Conservation (phyloP, 768 basidiomycete species). For the Sutorius australiensis region DNA sequence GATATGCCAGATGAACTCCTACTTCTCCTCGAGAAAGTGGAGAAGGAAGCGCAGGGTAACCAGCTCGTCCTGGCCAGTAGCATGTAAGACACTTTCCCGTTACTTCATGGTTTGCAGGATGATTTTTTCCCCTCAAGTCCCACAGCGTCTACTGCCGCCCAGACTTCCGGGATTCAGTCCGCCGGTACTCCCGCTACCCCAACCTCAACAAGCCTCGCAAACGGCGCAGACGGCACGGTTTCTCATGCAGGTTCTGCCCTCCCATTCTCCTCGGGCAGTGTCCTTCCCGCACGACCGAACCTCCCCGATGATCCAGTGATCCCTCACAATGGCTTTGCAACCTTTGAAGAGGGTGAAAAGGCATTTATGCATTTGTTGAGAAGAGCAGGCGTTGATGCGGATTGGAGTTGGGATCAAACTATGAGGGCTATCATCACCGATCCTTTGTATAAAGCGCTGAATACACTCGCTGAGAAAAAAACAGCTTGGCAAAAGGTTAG, state of each 20-base stretch:
- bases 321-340: slow-evolving; percentile 85
- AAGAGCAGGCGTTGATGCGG: slow-evolving; percentile 85
- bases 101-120: not conserved
- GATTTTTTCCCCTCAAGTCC: slow-evolving; percentile 16
- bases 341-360: slow-evolving; percentile 86
- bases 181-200: slow-evolving; percentile 39
- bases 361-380: slow-evolving; percentile 89
- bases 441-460: slow-evolving; percentile 92
- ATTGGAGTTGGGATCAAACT: slow-evolving; percentile 97
- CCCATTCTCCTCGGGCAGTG: slow-evolving; percentile 57
- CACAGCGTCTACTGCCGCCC: slow-evolving; percentile 41
- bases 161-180: slow-evolving; percentile 41
- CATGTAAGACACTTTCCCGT: slow-evolving; percentile 16
- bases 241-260: slow-evolving; percentile 53
- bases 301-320: slow-evolving; percentile 85
- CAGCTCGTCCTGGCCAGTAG: slow-evolving; percentile 34
- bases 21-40: slow-evolving; percentile 79
- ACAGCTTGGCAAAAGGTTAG: slow-evolving; percentile 87
- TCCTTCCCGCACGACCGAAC: slow-evolving; percentile 71
- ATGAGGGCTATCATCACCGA: slow-evolving; percentile 99
- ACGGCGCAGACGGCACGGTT: slow-evolving; percentile 43
- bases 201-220: slow-evolving; percentile 40
- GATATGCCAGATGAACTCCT: slow-evolving; percentile 93
- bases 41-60: slow-evolving; percentile 58
- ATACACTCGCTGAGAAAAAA: slow-evolving; percentile 93